Evolutionary conservation across 148 eudicot genomes (phyloP).

Genomic region (Rheum nobile): DNA sequence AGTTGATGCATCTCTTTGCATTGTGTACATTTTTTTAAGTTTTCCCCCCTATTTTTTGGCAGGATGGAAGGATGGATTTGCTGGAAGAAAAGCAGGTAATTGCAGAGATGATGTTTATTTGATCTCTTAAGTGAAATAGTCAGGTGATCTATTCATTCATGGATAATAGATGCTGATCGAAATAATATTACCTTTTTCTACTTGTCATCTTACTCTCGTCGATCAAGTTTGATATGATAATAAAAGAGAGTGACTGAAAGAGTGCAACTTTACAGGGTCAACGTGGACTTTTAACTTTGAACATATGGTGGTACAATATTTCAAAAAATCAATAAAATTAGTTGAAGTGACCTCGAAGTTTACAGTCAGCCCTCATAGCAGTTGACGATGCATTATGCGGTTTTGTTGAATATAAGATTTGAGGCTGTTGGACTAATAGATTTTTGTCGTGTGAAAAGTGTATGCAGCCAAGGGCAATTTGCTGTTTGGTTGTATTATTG

Average conservation of each 20-base stretch:
- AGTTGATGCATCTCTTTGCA: background rate
- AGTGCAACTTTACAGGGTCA: background rate
- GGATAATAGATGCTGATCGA: background rate
- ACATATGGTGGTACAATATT: background rate
- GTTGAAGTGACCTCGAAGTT: background rate
- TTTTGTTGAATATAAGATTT: background rate
- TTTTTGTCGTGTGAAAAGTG: background rate
- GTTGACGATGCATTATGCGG: background rate
- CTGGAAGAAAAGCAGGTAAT: conserved; percentile 71
- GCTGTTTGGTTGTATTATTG: background rate
- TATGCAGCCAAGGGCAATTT: background rate
- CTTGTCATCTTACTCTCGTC: background rate
- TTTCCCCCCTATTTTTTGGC: conserved; percentile 13
- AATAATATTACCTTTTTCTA: background rate
- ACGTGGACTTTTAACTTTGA: background rate
- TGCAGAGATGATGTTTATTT: background rate
- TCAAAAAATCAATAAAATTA: background rate
- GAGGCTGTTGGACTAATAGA: background rate
- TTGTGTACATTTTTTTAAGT: background rate
- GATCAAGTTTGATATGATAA: background rate
- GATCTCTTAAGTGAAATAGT: background rate
- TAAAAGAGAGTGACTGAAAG: background rate
- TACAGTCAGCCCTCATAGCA: background rate
- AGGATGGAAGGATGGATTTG: conserved; percentile 49
- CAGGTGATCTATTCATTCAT: background rate